phyloP scores from a whole-genome alignment of 1,139 yeast species.

The Magnusiomyces fungicola region DNA sequence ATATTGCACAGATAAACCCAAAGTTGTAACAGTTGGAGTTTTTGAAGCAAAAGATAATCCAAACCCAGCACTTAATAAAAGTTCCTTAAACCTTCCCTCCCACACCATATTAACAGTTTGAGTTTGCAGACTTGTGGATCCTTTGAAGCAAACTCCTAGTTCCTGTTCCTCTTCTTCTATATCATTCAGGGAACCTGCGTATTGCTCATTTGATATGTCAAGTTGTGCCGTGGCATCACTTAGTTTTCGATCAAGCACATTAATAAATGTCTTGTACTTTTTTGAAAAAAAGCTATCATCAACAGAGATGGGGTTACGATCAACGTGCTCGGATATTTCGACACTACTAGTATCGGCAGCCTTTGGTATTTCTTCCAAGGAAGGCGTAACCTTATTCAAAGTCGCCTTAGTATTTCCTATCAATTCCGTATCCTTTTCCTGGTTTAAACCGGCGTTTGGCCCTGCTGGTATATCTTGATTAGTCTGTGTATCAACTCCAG shows the following conservation, averaged over 20 bases:
- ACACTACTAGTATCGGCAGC: too few relatives aligned
- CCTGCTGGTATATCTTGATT: too few relatives aligned
- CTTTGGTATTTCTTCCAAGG: too few relatives aligned
- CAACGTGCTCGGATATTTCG: too few relatives aligned
- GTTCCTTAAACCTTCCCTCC: conserved; percentile 84
- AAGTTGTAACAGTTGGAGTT: conserved; percentile 28
- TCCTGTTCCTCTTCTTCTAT: conserved; percentile 14
- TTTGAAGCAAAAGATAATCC: conserved; percentile 36
- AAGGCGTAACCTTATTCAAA: too few relatives aligned
- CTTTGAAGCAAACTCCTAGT: conserved; percentile 56
- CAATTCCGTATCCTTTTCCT: too few relatives aligned
- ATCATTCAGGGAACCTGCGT: background rate
- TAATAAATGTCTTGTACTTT: conserved; percentile 1
- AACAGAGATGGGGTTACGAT: background rate
- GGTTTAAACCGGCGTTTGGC: too few relatives aligned
- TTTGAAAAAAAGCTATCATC: conserved; percentile 5
- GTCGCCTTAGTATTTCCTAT: too few relatives aligned
- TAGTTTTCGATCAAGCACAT: conserved; percentile 12
- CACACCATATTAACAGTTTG: conserved; percentile 59
- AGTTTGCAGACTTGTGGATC: conserved; percentile 63
- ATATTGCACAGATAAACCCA: conserved; percentile 36
- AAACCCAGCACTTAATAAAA: conserved; percentile 71
- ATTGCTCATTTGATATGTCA: background rate
- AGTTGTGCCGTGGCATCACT: conserved; percentile 1
- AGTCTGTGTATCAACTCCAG: too few relatives aligned